phyloP scores from a whole-genome alignment of 2,329 filamentous ascomycete species.

The Verticillium nonalfalfae region DNA sequence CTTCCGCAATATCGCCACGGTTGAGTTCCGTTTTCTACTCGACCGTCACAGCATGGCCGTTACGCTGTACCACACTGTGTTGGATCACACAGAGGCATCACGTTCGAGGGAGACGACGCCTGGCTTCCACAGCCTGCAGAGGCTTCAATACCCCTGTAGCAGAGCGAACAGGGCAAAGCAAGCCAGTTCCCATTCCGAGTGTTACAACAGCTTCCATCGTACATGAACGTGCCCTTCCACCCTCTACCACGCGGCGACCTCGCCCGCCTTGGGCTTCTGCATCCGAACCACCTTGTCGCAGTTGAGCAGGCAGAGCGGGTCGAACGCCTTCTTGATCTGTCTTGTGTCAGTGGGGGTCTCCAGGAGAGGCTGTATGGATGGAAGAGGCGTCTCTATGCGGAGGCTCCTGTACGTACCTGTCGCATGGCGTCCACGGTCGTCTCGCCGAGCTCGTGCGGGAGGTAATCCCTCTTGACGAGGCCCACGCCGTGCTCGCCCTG shows the following conservation, averaged over 20 bases:
- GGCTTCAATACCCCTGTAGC: background rate
- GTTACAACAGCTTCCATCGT: background rate
- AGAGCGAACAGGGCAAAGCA: too few relatives aligned
- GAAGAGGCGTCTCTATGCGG: background rate
- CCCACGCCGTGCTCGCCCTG: constrained; percentile 79
- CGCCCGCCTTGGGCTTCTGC: constrained; percentile 44
- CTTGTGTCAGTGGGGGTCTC: background rate
- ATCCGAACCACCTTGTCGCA: constrained; percentile 63
- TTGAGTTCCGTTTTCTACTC: too few relatives aligned
- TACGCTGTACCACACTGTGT: too few relatives aligned
- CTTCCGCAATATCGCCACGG: too few relatives aligned
- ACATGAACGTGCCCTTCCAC: background rate
- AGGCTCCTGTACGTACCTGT: constrained; percentile 41
- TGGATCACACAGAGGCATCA: too few relatives aligned
- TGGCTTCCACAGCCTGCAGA: background rate
- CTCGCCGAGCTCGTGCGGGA: constrained; percentile 70
- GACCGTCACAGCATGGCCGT: too few relatives aligned
- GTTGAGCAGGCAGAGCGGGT: constrained; percentile 66
- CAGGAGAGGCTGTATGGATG: too few relatives aligned
- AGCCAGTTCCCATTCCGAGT: background rate
- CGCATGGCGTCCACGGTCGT: constrained; percentile 76
- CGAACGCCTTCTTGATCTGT: constrained; percentile 73
- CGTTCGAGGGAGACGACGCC: too few relatives aligned
- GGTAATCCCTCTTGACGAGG: constrained; percentile 77
- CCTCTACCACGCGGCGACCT: constrained; percentile 36